Conservation (phyloP, 2,329 filamentous ascomycete genomes). For the Fusarium poae region DNA sequence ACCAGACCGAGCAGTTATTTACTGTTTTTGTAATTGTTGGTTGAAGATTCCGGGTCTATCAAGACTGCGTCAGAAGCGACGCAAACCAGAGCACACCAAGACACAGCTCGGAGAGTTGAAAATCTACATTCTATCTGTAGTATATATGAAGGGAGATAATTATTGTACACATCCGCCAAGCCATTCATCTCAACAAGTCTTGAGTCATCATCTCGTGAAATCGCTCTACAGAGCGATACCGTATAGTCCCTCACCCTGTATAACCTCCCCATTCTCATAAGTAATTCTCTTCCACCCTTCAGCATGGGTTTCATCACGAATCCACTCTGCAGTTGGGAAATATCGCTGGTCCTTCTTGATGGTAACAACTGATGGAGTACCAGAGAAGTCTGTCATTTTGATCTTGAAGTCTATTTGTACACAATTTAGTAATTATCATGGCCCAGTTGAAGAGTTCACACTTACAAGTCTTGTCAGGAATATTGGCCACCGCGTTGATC, state of each 20-base stretch:
- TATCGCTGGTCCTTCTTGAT: slow-evolving; percentile 99
- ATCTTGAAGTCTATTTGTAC: slow-evolving; percentile 83
- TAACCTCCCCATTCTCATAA: slow-evolving; percentile 67
- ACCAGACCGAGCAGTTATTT: slow-evolving; percentile 55
- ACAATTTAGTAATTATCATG: not conserved
- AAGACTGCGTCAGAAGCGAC: rapidly evolving
- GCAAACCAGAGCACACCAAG: not conserved
- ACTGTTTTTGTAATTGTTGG: not conserved
- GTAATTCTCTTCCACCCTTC: slow-evolving; percentile 74
- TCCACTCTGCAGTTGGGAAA: slow-evolving; percentile 77
- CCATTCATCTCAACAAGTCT: not conserved
- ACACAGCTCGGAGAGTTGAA: not conserved
- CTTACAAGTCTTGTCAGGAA: slow-evolving; percentile 92
- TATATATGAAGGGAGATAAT: slow-evolving; percentile 1
- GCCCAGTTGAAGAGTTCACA: slow-evolving; percentile 5
- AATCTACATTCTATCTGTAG: not conserved
- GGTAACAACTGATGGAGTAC: slow-evolving; percentile 96
- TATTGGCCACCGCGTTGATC: slow-evolving; percentile 83
- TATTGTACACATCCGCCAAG: not conserved
- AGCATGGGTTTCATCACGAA: slow-evolving; percentile 69
- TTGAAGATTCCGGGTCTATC: rapidly evolving
- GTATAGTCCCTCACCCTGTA: slow-evolving; percentile 67
- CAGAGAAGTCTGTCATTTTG: slow-evolving; percentile 97
- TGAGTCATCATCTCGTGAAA: not conserved
- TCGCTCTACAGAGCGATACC: slow-evolving; percentile 53